Evolutionary conservation across 768 basidiomycete genomes (phyloP), one percentile per base, ranked within the genome.

Genomic region (Boletus rufocinnamomeus): DNA sequence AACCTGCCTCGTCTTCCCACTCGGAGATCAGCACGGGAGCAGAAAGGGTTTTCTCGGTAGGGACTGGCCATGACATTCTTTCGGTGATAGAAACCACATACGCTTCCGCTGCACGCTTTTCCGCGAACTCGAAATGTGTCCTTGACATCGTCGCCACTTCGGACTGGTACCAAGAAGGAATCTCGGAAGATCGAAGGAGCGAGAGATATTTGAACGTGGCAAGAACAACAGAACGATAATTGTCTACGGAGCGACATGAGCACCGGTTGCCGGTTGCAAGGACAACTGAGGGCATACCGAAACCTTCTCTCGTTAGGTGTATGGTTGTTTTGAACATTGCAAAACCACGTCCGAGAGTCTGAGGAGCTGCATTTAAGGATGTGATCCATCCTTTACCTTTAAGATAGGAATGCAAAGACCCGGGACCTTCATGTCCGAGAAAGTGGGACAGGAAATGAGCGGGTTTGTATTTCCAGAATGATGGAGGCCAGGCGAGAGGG

Each of bases 311-410:
- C 0, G 97, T 97, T 62, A 99, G 74, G 66, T 89, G 76, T 25
- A 90, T 77, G 2, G 86, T 88, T n/a, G 91, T 72, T 70, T 91
- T 95, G 76, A 97, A 92, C 80, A 92, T 88, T 41, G 87, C 89
- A 69, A 98, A 93, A 1, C 94, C 93, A 61, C 91, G 82, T 21
- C 83, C 91, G 7, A 92, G 80, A 35, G 79, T 76, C 63, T 89
- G 88, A 3, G 83, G 79, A 1, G 89, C 93, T 45, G 86, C 80
- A 54, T 81, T 84, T 50, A 98, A 76, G 14, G 79, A 78, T 30
- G 87, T 93, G 38, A 90, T 81, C 93, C 94, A 96, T 3, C 93
- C 91, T 67, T 88, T 89, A 60, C 80, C 79, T 76, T 96, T 98
- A 56, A 99, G 80, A 70, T 94, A 93, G 1, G 94, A 92, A 65